phyloP scores from a whole-genome alignment of 306 rosid species.

The Delonix regia region DNA sequence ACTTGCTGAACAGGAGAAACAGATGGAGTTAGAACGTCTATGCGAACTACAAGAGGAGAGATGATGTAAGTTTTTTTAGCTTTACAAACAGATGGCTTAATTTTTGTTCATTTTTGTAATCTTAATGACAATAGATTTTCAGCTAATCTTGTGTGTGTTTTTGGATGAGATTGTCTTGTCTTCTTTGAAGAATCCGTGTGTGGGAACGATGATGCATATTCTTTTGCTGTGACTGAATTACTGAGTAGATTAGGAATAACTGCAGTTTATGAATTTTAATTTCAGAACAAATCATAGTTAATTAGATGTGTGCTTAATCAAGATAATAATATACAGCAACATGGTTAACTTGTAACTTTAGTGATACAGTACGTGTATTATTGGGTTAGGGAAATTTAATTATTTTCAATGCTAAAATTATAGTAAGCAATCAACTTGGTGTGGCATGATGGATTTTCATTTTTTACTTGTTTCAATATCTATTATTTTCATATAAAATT shows the following conservation, averaged over 20 bases:
- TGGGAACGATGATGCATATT: not conserved
- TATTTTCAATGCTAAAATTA: not conserved
- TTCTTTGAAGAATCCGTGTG: not conserved
- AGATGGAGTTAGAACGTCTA: conserved; percentile 78
- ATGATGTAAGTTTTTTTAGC: conserved; percentile 57
- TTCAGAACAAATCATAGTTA: not conserved
- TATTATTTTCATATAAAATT: not conserved
- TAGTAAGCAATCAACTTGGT: not conserved
- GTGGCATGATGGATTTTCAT: not conserved
- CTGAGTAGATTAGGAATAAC: not conserved
- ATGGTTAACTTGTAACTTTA: not conserved
- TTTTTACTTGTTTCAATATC: not conserved
- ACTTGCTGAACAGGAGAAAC: conserved; percentile 78
- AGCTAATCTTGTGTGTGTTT: not conserved
- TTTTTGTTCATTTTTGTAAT: not conserved
- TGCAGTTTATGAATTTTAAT: not conserved
- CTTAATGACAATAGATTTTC: not conserved
- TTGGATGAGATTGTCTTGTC: not conserved
- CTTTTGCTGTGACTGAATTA: not conserved
- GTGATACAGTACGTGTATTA: not conserved
- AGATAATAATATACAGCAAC: too few species aligned
- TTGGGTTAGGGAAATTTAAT: not conserved
- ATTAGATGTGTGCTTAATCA: not conserved
- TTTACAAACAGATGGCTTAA: not conserved
- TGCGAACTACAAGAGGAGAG: conserved; percentile 77